Evolutionary conservation across 2,329 filamentous ascomycete species (phyloP), one percentile per base, ranked within the genome.

Genomic region (Aspergillus fischeri): DNA sequence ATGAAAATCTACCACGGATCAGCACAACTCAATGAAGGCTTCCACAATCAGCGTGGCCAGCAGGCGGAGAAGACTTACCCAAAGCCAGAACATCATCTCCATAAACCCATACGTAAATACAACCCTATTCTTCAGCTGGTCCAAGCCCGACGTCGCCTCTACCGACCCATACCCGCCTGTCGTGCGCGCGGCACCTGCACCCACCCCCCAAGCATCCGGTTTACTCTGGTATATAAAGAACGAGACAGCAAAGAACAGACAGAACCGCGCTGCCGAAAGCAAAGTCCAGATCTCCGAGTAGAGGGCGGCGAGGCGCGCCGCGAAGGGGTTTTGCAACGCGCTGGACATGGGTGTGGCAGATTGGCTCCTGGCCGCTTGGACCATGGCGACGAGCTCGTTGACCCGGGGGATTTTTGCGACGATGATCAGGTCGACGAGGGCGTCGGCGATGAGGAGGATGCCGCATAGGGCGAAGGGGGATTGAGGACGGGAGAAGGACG

Each of bases 51-150:
- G 8, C 8, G 9, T 35, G 44, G 10, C 25, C 21, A 14, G 6
- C 14, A 29, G 38, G 27, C 10, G 52, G 20, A 49, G 6, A 58
- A 20, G 44, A 72, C 78, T 61, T 70, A 86, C 86, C 92, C 92
- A 96, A 74, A 96, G 92, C 91, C 92, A 96, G 60, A 83, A 83
- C 63, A 91, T 80, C 72, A 91, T 84, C 78, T 97, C 92, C 69
- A 96, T 70, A 67, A 96, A 94, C 8, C 86, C 86, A 75, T 91
- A 94, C 0, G 89, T 86, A 70, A 97, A 95, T 44, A 96, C 85
- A 44, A 96, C 78, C 52, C 91, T 84, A 71, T 95, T 96, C 78
- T 92, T 91, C 66, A 96, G 74, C 25, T 84, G 83, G 60, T 92
- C 87, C 51, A 85, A 80, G 70, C 81, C 67, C 61, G 66, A 53